Base-by-base conservation (phyloP, 1,284 basidiomycete genomes). In the Sparassis latifolia region DNA sequence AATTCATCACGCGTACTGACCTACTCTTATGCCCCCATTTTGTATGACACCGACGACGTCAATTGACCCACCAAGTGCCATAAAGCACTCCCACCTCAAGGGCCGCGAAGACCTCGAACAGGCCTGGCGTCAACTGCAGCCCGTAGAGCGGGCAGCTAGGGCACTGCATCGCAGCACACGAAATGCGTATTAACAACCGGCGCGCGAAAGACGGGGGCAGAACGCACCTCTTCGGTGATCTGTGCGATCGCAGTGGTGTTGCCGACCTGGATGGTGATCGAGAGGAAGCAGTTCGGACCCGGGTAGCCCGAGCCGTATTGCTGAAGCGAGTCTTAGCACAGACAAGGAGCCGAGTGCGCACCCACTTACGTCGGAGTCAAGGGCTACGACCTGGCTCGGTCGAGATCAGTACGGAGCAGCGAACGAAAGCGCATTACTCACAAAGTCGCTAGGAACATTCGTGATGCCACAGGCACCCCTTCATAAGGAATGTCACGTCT, bases 41-140 rank as follows among this genome's bases (percentile, higher is more conserved):
- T 20, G 20, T 20, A 20, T 20, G 20, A 20, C 20, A 20, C 20
- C 20, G 20, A 20, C 20, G 20, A 20, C 20, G 20, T 20, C 20
- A 20, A 42, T 43, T 46, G 53, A 56, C 59, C 40, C 47, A 51
- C 60, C 60, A 61, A 29, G 46, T 38, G 48, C 57, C 60, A 45
- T 49, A 52, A 46, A 61, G 48, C 48, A 58, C 55, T 44, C 56
- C 56, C 0, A 48, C 60, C 45, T 58, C 56, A 52, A 70, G 61
- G 30, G 61, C n/a, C 0, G 75, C 76, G 53, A 88, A 85, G 68
- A 68, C 76, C 2, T 61, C 46, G 73, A 97, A 97, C 42, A 97
- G 79, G 47, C 82, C 77, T 9, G 67, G 64, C 29, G 88, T 87
- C 54, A 95, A 74, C 72, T 97, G 93, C 51, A 97, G 79, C 40